Conservation (phyloP, 192 early-diverging fungal genomes). For the Gonapodya sp. region DNA sequence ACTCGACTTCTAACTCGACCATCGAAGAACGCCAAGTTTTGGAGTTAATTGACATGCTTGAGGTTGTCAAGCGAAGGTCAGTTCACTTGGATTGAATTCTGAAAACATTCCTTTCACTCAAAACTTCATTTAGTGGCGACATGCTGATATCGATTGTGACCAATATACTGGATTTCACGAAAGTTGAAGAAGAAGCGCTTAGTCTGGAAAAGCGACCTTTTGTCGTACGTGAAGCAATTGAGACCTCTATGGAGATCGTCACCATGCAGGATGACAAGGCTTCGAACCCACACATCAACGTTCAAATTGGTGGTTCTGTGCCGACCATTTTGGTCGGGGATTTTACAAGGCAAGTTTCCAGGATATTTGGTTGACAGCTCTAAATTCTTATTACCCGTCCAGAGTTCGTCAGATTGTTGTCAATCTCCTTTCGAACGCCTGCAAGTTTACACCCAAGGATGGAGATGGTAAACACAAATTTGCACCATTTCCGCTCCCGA, state of each 20-base stretch:
- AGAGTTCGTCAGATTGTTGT: not conserved
- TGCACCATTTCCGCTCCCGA: no score
- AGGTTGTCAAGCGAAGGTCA: not conserved
- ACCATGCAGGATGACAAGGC: not conserved
- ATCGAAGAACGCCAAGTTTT: not conserved
- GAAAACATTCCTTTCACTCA: not conserved
- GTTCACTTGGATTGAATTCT: not conserved
- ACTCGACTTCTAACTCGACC: not conserved
- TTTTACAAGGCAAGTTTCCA: not conserved
- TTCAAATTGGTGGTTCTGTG: not conserved
- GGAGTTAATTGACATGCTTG: not conserved
- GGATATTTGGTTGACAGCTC: no score
- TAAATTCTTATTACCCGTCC: no score
- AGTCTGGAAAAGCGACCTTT: constrained; percentile 7
- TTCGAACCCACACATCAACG: constrained; percentile 2
- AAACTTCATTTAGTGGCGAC: not conserved
- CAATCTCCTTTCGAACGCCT: constrained; percentile 5
- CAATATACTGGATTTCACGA: constrained; percentile 7
- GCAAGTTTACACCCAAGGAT: constrained; percentile 1
- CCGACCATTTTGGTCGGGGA: not conserved
- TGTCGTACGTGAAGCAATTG: constrained; percentile 4
- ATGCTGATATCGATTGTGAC: not conserved
- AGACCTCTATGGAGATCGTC: not conserved
- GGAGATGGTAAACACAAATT: not conserved
- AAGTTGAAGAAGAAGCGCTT: not conserved